Base-by-base conservation (phyloP, 179 eudicot species). In the Carnegiea gigantea region DNA sequence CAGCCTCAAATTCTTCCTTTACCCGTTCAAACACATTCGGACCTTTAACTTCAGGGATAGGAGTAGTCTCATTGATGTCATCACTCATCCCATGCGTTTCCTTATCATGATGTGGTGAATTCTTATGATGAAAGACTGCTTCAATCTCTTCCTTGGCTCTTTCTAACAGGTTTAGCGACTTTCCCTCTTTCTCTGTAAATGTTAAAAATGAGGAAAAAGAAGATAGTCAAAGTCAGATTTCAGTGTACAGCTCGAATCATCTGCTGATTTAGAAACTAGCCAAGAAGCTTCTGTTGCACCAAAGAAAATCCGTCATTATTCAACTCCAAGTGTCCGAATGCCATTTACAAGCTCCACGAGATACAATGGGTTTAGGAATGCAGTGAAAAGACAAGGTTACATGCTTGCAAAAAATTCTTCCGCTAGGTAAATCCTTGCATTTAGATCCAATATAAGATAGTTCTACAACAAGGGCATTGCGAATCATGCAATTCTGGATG, bases 11-110 rank as follows among this genome's bases (percentile, higher is more conserved):
- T 77, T 88, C 90, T 82, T 88, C 90, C 79, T 86, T 86, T 54
- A 88, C 76, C 18, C 90, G 83, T 76, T 82, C 79, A 40, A 86
- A 94, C 78, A 94, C 88, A 79, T 80, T 94, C 13, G 99, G 99
- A 46, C 93, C 99, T 87, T 86, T 93, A 26, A 96, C 88, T 54
- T 92, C 91, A 49, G 82, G 80, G 1, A 89, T 70, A 2, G 95
- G 89, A 24, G 97, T 94, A 71, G 64, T 83, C 62, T 87, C 98
- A 67, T 92, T 89, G 57, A 94, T 90, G 81, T 92, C 95, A 70
- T 90, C 87, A 46, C 90, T 92, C 67, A 43, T 86, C 77, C 99
- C 99, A 68, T 96, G 99, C 80, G 96, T 96, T 89, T 96, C 98
- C 84, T 87, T 88, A 86, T 88, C 94, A 84, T 94, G 98, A 70